Base-by-base conservation (phyloP, 2,329 filamentous ascomycete genomes). In the Talaromyces sp. region DNA sequence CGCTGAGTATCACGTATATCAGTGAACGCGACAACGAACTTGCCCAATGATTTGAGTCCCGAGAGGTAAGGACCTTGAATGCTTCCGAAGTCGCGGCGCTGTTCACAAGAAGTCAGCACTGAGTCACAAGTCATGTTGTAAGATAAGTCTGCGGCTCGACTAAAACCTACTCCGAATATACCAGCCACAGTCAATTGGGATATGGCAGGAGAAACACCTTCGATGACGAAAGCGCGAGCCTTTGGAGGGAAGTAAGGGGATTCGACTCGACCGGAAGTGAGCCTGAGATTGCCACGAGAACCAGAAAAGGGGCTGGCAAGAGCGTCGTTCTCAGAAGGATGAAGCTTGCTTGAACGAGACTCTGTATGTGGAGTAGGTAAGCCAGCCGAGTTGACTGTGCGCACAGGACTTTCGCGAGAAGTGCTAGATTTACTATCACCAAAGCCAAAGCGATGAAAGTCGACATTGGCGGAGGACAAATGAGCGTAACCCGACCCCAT, bases 381-480 rank as follows among this genome's bases (percentile, higher is more conserved):
- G 31, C 62, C 62, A 37, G 62, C 39, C 18, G 57, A 63, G 40
- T 39, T 46, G 52, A 52, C 40, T 31, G 56, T 64, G 44, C 63
- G 37, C 33, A 66, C 37, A 3, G 66, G 54, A 37, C 62, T 62
- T 35, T 65, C 35, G 21, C 63, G 57, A 39, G 52, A 64, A 21
- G 60, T 46, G 52, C 54, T 64, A 18, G 57, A 48, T n/a, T 56
- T 62, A 50, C 35, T 54, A 31, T 66, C 66, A 48, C 54, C 39
- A 60, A 68, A 66, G 16, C 70, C 69, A 58, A 80, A 75, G 5
- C 88, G 88, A 16, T 81, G 83, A 67, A 90, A 90, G 1, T 81
- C 71, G 1, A 83, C 84, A 1, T 87, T 87, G 6, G 83, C 88
- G 1, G 88, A 85, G 3, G 87, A 90, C 23, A 91, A 76, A 66